These are phyloP conservation scores for Canariomyces notabilis DNA, from an alignment of 2,329 filamentous ascomycete genomes.

Conservation along the genomic window DNA sequence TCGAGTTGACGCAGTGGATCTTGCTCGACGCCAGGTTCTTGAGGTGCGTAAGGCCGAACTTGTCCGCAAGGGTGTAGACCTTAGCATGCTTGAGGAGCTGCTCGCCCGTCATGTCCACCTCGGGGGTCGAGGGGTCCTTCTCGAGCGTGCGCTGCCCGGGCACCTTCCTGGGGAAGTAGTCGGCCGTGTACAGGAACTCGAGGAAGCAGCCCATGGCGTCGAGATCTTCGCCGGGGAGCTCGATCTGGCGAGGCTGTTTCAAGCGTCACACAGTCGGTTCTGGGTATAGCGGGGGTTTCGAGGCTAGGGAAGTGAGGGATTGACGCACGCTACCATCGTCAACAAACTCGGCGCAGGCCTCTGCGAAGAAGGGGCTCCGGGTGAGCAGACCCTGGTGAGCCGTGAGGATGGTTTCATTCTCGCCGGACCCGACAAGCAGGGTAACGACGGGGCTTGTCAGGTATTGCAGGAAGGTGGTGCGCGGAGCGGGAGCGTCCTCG, in stretches of 20 bases:
- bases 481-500: conserved; percentile 31
- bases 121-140: conserved; percentile 57
- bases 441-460: conserved; percentile 66
- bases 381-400: conserved; percentile 75
- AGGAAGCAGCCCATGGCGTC: conserved; percentile 74
- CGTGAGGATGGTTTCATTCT: conserved; percentile 58
- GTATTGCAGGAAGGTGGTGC: conserved; percentile 51
- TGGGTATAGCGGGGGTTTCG: too few relatives aligned
- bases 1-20: conserved; percentile 87
- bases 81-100: conserved; percentile 85
- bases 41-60: conserved; percentile 62
- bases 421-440: conserved; percentile 58
- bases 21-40: conserved; percentile 78
- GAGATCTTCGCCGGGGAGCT: conserved; percentile 62
- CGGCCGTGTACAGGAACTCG: conserved; percentile 77
- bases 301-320: not conserved
- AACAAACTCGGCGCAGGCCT: conserved; percentile 56
- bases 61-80: conserved; percentile 83
- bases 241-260: conserved; percentile 57
- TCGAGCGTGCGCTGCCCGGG: conserved; percentile 64
- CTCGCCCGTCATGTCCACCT: conserved; percentile 69
- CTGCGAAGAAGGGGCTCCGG: conserved; percentile 69
- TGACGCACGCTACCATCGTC: conserved; percentile 55
- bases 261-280: not conserved
- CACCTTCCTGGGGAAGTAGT: conserved; percentile 75